phyloP scores from a whole-genome alignment of 208 protist species.

The Trypanosoma platydactyli region DNA sequence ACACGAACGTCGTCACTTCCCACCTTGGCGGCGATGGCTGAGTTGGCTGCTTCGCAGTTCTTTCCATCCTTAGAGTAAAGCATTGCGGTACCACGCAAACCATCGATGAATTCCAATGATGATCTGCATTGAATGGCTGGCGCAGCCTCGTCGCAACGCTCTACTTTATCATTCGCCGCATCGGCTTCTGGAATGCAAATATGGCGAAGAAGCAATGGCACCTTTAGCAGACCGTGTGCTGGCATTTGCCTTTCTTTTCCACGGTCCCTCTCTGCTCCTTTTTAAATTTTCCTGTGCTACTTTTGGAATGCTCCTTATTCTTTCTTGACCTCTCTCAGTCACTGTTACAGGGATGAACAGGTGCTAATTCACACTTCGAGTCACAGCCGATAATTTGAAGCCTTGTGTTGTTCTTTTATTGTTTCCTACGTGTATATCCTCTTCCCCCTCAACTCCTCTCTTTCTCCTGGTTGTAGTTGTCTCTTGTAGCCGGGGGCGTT shows the following conservation, averaged over 20 bases:
- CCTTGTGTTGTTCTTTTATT: background rate
- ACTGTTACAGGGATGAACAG: too few species aligned
- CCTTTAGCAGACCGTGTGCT: slow-evolving; percentile 6
- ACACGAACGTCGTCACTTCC: background rate
- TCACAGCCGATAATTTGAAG: background rate
- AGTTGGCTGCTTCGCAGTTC: background rate
- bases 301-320: too few species aligned
- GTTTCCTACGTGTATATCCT: background rate
- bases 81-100: background rate
- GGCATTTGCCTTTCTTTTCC: background rate
- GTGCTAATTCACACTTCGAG: too few species aligned
- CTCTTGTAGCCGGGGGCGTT: too few species aligned
- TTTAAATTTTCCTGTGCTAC: too few species aligned
- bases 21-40: background rate
- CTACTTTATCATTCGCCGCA: background rate
- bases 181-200: background rate
- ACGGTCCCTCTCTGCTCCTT: background rate
- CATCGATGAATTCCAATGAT: background rate
- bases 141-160: background rate
- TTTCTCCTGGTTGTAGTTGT: background rate
- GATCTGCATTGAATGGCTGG: background rate
- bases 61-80: background rate
- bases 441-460: background rate
- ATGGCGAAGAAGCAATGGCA: slow-evolving; percentile 10
- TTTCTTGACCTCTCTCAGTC: too few species aligned